These are phyloP conservation scores for Mycena maculata DNA, from an alignment of 768 basidiomycete species.

Conservation along the genomic window DNA sequence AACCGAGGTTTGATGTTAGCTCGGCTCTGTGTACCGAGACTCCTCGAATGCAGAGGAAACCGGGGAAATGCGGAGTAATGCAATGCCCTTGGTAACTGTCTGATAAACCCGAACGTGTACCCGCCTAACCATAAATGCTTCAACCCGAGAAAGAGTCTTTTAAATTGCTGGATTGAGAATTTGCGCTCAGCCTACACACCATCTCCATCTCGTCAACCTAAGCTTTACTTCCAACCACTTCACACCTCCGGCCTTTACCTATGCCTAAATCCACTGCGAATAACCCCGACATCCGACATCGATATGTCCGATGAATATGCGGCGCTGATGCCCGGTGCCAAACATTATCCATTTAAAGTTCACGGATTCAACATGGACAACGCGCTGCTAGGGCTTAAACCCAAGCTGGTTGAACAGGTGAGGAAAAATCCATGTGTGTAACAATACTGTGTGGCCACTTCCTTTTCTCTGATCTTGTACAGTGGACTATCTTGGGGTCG, in stretches of 20 bases:
- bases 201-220: background rate
- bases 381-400: background rate
- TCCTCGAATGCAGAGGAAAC: no score
- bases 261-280: background rate
- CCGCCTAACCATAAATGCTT: background rate
- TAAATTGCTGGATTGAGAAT: background rate
- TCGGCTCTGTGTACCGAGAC: no score
- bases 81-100: no score
- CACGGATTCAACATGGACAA: slow-evolving; percentile 6
- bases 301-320: background rate
- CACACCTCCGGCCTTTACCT: background rate
- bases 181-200: background rate
- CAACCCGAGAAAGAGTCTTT: background rate
- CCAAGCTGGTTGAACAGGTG: background rate
- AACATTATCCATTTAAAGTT: background rate
- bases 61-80: no score
- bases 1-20: no score
- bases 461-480: background rate
- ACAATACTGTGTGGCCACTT: background rate
- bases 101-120: no score
- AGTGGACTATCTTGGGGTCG: background rate
- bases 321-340: background rate
- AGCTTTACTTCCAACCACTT: no score
- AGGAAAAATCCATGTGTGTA: background rate
- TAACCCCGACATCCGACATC: background rate